Base-by-base conservation (phyloP, 345 rosid genomes). In the Salix suchowensis region DNA sequence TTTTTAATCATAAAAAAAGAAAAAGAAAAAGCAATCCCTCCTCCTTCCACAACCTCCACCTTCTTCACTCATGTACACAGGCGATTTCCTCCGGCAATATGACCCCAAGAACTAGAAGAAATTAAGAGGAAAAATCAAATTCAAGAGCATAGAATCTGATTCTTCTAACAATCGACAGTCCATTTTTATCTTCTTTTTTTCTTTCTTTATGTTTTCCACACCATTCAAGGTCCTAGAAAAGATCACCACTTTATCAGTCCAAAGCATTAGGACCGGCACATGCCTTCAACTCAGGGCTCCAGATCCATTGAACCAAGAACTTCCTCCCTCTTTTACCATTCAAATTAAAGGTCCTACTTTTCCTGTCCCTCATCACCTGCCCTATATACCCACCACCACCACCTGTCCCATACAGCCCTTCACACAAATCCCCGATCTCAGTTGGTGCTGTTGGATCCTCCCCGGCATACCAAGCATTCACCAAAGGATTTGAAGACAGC, bases 391-490 rank as follows among this genome's bases (percentile, higher is more conserved):
- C 94, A 6, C 98, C 99, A 2, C 99, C 99, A 0, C 97, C 99
- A 0, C 99, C 99, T 3, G 87, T 93, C 14, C 99, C 99, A 79
- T 96, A 96, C 82, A 92, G 46, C 3, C 98, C 99, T 61, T 96
- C 97, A 24, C 98, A 93, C 23, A 92, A 54, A 73, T 93, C 97
- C 6, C 90, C 98, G 0, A 92, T 96, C 86, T 92, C 99, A 34
- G 93, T 91, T 70, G 99, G 99, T 7, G 98, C 93, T 13, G 93
- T 93, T 14, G 99, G 99, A 42, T 96, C 99, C 77, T 91, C 97
- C 10, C 99, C 99, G 16, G 99, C 99, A 73, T 96, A 96, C 99
- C 99, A 96, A 1, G 98, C 99, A 61, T 96, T 96, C 64, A 93
- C 88, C 71, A 96, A 65, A 2, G 99, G 99, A 68, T 96, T 96